These are phyloP conservation scores for Rhodotorula sp. DNA, from an alignment of 1,284 basidiomycete species.

Conservation along the genomic window DNA sequence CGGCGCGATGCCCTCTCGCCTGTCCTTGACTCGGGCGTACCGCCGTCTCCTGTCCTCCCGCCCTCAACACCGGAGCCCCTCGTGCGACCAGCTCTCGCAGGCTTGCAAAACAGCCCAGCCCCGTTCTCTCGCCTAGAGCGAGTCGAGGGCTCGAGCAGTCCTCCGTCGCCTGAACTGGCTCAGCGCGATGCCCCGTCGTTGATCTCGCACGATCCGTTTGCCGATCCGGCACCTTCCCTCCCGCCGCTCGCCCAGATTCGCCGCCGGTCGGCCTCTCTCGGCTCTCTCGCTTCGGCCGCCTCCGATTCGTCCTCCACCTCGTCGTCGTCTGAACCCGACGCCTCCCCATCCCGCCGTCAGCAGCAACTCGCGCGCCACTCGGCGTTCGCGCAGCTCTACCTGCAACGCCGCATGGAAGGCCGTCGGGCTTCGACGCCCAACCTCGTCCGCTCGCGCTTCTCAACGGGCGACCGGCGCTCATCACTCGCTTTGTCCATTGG, in stretches of 20 bases:
- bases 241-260: too few relatives aligned
- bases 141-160: not conserved
- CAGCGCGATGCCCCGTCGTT: too few relatives aligned
- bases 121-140: not conserved
- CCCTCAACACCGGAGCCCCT: not conserved
- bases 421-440: not conserved
- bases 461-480: too few relatives aligned
- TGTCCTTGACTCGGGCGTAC: too few relatives aligned
- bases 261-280: too few relatives aligned
- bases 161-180: not conserved
- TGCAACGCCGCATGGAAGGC: not conserved
- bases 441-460: too few relatives aligned
- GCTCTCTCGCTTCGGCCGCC: too few relatives aligned
- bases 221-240: too few relatives aligned
- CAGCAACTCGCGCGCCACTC: not conserved
- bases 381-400: not conserved
- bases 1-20: too few relatives aligned
- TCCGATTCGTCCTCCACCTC: not conserved
- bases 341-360: not conserved
- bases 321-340: not conserved
- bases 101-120: not conserved
- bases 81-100: not conserved
- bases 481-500: too few relatives aligned
- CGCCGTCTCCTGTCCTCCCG: not conserved
- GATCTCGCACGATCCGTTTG: too few relatives aligned